Conservation (phyloP, 257 asterid genomes). For the Verbena officinalis region DNA sequence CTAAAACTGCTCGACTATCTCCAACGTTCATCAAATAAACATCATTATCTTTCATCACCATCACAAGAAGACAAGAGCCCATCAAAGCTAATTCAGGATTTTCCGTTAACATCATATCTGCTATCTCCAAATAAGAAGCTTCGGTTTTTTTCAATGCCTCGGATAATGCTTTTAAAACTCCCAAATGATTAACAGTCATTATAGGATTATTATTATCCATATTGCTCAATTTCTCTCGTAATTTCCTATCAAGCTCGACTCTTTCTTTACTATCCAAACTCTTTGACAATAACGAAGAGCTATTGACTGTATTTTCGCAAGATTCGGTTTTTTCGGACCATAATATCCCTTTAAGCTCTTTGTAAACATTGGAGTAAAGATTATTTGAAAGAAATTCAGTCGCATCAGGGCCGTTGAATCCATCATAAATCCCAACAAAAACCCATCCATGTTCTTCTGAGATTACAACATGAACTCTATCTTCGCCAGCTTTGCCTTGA, state of each 20-base stretch:
- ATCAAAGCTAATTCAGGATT: slow-evolving; percentile 94
- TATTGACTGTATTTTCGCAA: slow-evolving; percentile 29
- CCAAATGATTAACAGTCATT: slow-evolving; percentile 50
- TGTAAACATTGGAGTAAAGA: slow-evolving; percentile 72
- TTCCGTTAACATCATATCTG: slow-evolving; percentile 78
- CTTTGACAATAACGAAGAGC: slow-evolving; percentile 17
- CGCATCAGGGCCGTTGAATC: slow-evolving; percentile 98
- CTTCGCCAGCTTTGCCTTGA: slow-evolving; percentile 98
- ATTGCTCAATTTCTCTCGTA: slow-evolving; percentile 48
- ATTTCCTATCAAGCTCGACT: slow-evolving; percentile 35
- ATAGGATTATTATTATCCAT: slow-evolving; percentile 9
- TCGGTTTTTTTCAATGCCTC: slow-evolving; percentile 87
- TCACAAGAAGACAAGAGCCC: slow-evolving; percentile 95
- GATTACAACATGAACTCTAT: slow-evolving; percentile 81
- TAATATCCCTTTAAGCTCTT: slow-evolving; percentile 76
- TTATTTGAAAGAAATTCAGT: slow-evolving; percentile 75
- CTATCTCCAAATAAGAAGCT: slow-evolving; percentile 71
- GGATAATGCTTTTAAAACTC: slow-evolving; percentile 74
- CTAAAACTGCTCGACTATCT: slow-evolving; percentile 88
- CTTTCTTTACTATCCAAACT: slow-evolving; percentile 45
- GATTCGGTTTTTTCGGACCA: slow-evolving; percentile 71
- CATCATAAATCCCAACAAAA: slow-evolving; percentile 92
- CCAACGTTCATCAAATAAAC: slow-evolving; percentile 93
- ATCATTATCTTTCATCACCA: slow-evolving; percentile 92
- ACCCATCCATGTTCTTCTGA: slow-evolving; percentile 93